phyloP scores from a whole-genome alignment of 225 moss, liverwort and hornwort genomes.

The Polytrichum commune region DNA sequence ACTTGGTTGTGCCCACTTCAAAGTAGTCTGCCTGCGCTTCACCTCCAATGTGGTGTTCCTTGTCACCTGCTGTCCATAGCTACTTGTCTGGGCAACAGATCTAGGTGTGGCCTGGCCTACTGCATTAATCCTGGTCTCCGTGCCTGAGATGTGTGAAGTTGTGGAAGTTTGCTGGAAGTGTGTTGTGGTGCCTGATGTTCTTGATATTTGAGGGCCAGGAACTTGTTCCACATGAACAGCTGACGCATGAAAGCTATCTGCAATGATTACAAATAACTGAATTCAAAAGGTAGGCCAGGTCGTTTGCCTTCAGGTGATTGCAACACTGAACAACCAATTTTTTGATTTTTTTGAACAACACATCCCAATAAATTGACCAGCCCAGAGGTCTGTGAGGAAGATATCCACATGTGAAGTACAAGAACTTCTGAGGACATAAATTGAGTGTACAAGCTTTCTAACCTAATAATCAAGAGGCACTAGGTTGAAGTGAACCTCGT shows the following conservation, averaged over 20 bases:
- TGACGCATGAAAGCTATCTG: constrained; percentile 45
- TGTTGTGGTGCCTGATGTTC: constrained; percentile 17
- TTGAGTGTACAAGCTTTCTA: too few species aligned
- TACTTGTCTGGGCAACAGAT: neutral
- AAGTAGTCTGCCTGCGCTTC: constrained; percentile 41
- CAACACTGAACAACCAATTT: too few species aligned
- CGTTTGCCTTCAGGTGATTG: constrained; percentile 4
- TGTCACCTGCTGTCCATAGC: constrained; percentile 2
- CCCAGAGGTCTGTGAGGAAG: too few species aligned
- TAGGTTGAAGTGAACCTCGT: too few species aligned
- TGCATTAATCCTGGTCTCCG: constrained; percentile 29
- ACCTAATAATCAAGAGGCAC: too few species aligned
- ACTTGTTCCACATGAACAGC: constrained; percentile 25
- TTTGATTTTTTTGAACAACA: too few species aligned
- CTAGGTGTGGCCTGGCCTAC: neutral
- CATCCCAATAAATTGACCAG: too few species aligned
- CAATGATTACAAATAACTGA: constrained; percentile 15
- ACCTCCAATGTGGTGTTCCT: constrained; percentile 25
- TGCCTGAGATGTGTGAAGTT: constrained; percentile 18
- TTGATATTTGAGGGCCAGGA: constrained; percentile 18
- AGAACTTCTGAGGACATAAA: too few species aligned
- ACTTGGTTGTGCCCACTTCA: constrained; percentile 40
- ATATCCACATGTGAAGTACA: too few species aligned
- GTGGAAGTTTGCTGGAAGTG: constrained; percentile 15
- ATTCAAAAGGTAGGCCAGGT: constrained; percentile 2